phyloP scores from a whole-genome alignment of 225 moss, liverwort and hornwort species.

The Sphagnum contortum region DNA sequence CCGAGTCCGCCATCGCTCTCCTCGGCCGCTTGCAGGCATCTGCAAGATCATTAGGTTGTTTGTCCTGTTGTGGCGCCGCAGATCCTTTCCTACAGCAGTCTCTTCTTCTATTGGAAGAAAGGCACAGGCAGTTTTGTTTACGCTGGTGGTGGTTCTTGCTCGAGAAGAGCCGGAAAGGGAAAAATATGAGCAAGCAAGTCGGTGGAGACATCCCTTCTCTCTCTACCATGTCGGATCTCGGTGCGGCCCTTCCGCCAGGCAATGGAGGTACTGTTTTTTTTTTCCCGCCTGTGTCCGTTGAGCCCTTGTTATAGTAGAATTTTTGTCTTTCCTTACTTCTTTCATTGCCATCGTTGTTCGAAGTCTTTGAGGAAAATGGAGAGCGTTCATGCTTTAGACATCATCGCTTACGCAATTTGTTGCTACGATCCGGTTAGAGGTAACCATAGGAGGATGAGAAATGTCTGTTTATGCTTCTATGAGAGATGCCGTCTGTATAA shows the following conservation, averaged over 20 bases:
- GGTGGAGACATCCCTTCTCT: conserved; percentile 41
- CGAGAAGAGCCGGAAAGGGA: no score
- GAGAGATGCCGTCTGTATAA: not conserved
- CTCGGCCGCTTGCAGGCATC: no score
- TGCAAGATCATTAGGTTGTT: not conserved
- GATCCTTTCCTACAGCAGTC: not conserved
- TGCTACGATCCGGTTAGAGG: no score
- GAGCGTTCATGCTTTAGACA: no score
- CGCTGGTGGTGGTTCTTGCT: no score
- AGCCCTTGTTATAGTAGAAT: not conserved
- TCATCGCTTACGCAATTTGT: no score
- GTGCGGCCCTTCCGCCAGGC: conserved; percentile 54
- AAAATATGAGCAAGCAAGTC: conserved; percentile 47
- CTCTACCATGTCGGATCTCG: conserved; percentile 83
- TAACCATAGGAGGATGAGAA: not conserved
- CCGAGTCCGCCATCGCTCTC: no score
- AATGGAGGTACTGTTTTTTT: conserved; percentile 28
- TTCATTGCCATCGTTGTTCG: not conserved
- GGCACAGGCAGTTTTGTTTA: no score
- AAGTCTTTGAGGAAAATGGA: not conserved
- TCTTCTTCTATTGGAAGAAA: no score
- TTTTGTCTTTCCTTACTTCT: not conserved
- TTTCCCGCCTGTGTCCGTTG: not conserved
- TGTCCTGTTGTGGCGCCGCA: not conserved
- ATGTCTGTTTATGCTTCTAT: not conserved